Percentiles rank a stretch among this genome's conserved stretches.
phyloP scores from a whole-genome alignment of 2,329 filamentous ascomycete genomes.

The Daldinia eschscholtzii region DNA sequence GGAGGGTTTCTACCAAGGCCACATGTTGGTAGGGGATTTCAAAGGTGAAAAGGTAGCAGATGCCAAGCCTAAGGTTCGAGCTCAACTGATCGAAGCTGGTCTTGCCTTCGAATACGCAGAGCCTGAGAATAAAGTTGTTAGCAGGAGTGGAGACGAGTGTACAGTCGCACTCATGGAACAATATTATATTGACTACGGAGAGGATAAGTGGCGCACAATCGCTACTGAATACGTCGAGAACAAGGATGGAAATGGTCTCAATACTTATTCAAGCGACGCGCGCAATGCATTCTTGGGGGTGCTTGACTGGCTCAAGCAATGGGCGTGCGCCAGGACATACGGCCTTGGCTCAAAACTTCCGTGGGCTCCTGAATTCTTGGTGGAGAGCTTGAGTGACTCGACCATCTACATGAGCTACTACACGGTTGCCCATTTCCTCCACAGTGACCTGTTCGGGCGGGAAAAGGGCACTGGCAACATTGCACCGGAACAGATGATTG shows the following conservation, averaged over 20 bases:
- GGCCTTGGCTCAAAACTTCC: conserved; percentile 94
- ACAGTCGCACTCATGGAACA: conserved; percentile 94
- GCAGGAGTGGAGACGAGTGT: conserved; percentile 90
- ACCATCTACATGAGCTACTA: conserved; percentile 94
- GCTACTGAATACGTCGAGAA: conserved; percentile 80
- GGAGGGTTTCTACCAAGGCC: conserved; percentile 96
- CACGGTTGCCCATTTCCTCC: conserved; percentile 74
- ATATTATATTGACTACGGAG: conserved; percentile 98
- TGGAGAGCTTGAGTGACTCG: conserved; percentile 91
- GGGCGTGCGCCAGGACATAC: conserved; percentile 93
- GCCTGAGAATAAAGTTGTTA: conserved; percentile 89
- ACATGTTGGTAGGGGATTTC: conserved; percentile 88
- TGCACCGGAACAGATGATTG: conserved; percentile 86
- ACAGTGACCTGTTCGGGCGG: conserved; percentile 88
- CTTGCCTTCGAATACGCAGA: conserved; percentile 94
- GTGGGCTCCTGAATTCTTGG: conserved; percentile 91
- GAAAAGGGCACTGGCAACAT: conserved; percentile 77
- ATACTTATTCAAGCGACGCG: conserved; percentile 74
- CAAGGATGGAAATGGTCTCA: conserved; percentile 74
- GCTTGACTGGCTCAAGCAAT: conserved; percentile 92
- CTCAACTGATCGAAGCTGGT: conserved; percentile 79
- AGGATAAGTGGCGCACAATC: conserved; percentile 84
- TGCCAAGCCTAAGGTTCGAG: conserved; percentile 86
- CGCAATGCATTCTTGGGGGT: conserved; percentile 81
- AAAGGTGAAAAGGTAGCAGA: conserved; percentile 87